Percentiles rank a stretch among this genome's conserved stretches.
These are phyloP conservation scores for Trametes cingulata DNA, from an alignment of 768 basidiomycete genomes.

Conservation along the genomic window DNA sequence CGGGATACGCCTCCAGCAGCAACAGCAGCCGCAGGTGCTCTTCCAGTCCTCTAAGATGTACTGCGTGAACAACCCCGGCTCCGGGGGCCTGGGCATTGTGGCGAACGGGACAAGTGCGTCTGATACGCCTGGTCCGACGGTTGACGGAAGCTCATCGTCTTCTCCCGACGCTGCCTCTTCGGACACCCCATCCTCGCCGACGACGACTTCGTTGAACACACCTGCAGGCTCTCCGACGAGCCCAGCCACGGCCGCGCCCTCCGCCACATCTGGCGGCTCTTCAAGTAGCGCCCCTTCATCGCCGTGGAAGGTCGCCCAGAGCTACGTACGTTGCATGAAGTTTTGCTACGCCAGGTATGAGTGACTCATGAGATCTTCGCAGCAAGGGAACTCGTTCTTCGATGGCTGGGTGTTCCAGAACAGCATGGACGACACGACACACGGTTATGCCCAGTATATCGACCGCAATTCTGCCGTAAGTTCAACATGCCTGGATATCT, in stretches of 20 bases:
- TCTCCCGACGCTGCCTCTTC: constrained; percentile 5
- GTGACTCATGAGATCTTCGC: not conserved
- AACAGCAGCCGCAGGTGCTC: constrained; percentile 4
- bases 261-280: constrained; percentile 7
- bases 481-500: not conserved
- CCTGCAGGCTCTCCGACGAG: constrained; percentile 25
- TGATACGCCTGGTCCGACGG: constrained; percentile 36
- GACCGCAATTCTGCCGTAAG: constrained; percentile 60
- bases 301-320: constrained; percentile 51
- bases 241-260: constrained; percentile 12
- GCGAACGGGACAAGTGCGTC: constrained; percentile 24
- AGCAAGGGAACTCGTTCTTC: constrained; percentile 77
- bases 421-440: constrained; percentile 65
- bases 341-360: not conserved
- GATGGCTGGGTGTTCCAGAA: constrained; percentile 78
- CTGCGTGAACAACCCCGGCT: constrained; percentile 23
- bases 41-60: constrained; percentile 20
- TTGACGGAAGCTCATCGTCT: constrained; percentile 2
- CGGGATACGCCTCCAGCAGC: constrained; percentile 43
- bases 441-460: constrained; percentile 69
- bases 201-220: not conserved
- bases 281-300: constrained; percentile 20
- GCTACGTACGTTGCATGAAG: constrained; percentile 48
- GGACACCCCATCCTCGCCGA: not conserved
- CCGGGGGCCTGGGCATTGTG: constrained; percentile 8